Evolutionary conservation across 768 basidiomycete genomes (phyloP), one percentile per base, ranked within the genome.

Genomic region (Neoboletus brunneissimus): DNA sequence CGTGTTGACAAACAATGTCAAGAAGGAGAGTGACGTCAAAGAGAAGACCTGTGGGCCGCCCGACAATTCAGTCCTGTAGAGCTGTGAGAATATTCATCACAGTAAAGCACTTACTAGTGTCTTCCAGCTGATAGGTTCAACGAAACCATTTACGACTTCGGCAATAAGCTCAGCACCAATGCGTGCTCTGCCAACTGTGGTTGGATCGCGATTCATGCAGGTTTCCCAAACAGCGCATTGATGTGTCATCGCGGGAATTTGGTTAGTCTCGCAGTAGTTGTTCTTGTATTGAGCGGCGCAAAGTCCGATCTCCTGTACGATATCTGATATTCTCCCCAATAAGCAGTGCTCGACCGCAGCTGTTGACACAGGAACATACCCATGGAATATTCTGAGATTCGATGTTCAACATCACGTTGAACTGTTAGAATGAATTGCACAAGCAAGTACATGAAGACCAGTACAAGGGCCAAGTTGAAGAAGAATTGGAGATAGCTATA

Each of bases 41-140:
- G 86, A 83, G 74, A 91, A 91, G 25, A 79, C 77, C 89, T 91
- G 56, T 56, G 27, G 27, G 32, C 45, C 37, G 40, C 34, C 59
- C 18, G 44, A 47, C 40, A 44, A 58, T 59, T 72, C 46, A 65
- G 55, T 66, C 57, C 20, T 56, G 48, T 52, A 57, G 50, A 54
- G 49, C 54, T 51, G 57, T 59, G 57, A 53, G 57, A 55, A 51
- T 11, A 40, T 52, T 48, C 43, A 47, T 51, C 65, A 45, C 4
- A 43, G 47, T 38, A 56, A 45, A 51, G 53, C 29, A 74, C 89
- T 73, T 59, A 92, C 96, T 72, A 98, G 75, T 13, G 94, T 94
- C 76, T 95, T 97, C 93, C 94, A 98, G 70, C 89, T 94, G 73
- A 99, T 95, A 48, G 90, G 89, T 68, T 99, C 96, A 15, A 98